Evolutionary conservation across 768 basidiomycete species (phyloP).

Genomic region (Russula sp.): DNA sequence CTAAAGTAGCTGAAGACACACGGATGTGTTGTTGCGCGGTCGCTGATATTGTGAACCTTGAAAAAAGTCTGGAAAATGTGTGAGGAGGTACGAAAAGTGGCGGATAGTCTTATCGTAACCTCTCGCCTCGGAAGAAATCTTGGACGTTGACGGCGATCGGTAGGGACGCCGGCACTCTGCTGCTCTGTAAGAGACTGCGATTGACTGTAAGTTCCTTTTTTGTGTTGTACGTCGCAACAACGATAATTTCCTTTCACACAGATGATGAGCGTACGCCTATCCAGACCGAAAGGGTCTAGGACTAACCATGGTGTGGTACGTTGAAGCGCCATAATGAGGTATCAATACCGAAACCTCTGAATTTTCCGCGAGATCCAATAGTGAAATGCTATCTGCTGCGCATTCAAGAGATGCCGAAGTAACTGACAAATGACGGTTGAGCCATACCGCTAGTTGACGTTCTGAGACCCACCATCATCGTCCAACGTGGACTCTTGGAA

Average conservation of each 20-base stretch:
- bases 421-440: conserved; percentile 11
- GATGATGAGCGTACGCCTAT: not conserved
- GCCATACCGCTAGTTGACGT: not conserved
- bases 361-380: conserved; percentile 45
- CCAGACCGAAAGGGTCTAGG: not conserved
- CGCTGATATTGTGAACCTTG: conserved; percentile 84
- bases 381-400: conserved; percentile 40
- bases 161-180: conserved; percentile 58
- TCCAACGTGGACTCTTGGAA: conserved; percentile 38
- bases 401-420: conserved; percentile 30
- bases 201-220: conserved; percentile 43
- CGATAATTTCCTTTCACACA: conserved; percentile 56
- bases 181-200: conserved; percentile 50
- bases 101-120: conserved; percentile 39
- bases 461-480: conserved; percentile 31
- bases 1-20: conserved; percentile 54
- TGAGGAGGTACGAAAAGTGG: conserved; percentile 7
- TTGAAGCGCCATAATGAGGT: conserved; percentile 63
- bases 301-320: conserved; percentile 56
- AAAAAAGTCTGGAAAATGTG: conserved; percentile 58
- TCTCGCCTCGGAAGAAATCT: conserved; percentile 87
- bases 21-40: conserved; percentile 76
- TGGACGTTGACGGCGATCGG: conserved; percentile 92
- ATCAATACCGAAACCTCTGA: conserved; percentile 45
- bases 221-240: conserved; percentile 66